Conservation (phyloP, 148 eudicot species). For the Fallopia convolvulus region DNA sequence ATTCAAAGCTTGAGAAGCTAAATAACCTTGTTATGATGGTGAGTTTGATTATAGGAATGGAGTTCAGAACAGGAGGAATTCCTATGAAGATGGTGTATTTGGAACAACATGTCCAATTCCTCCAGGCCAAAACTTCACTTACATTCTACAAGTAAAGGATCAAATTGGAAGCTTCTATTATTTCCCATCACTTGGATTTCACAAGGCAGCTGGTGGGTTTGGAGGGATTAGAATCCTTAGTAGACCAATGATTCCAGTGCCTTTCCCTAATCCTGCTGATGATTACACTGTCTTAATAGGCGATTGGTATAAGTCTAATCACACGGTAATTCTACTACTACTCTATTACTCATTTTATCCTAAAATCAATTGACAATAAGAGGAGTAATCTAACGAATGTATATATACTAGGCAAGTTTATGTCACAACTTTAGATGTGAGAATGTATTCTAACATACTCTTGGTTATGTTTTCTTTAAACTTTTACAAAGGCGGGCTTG, state of each 20-base stretch:
- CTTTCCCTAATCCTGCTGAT: conserved; percentile 25
- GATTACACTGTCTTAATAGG: conserved; percentile 23
- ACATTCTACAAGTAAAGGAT: background rate
- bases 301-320: conserved; percentile 26
- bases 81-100: conserved; percentile 24
- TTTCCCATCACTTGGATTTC: conserved; percentile 18
- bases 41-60: conserved; percentile 5
- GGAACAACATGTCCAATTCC: conserved; percentile 32
- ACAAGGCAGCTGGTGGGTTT: conserved; percentile 27
- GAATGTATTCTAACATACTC: too few relatives aligned
- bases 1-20: too few relatives aligned
- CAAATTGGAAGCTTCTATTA: background rate
- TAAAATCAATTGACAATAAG: too few relatives aligned
- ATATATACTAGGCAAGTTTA: too few relatives aligned
- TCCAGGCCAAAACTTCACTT: conserved; percentile 26
- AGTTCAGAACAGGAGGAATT: conserved; percentile 24
- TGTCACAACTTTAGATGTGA: too few relatives aligned
- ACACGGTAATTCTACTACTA: conserved; percentile 8
- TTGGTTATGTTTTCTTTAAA: too few relatives aligned
- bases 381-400: too few relatives aligned
- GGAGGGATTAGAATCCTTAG: conserved; percentile 23
- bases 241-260: conserved; percentile 23
- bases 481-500: too few relatives aligned
- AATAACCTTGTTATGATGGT: too few relatives aligned
- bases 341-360: too few relatives aligned